Conservation (phyloP, 305 asterid species). For the Solanum hybrid region DNA sequence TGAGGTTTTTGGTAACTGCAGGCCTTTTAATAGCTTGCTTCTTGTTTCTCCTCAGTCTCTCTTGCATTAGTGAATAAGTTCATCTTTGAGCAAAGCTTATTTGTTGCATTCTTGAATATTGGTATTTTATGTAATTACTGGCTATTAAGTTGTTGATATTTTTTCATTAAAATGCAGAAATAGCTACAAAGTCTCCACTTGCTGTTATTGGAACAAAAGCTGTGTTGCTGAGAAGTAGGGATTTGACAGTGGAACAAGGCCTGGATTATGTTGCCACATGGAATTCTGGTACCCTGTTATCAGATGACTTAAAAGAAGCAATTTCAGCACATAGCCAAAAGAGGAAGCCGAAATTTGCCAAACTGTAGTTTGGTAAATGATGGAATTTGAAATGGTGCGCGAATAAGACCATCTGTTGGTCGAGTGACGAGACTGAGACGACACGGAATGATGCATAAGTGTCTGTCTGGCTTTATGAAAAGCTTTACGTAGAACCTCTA, state of each 20-base stretch:
- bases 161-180: constrained; percentile 25
- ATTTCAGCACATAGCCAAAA: constrained; percentile 47
- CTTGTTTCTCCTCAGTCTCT: not conserved
- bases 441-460: not conserved
- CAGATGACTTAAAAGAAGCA: constrained; percentile 67
- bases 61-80: not conserved
- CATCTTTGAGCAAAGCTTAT: not conserved
- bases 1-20: not conserved
- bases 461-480: not conserved
- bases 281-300: constrained; percentile 59
- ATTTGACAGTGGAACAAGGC: constrained; percentile 62
- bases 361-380: constrained; percentile 28
- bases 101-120: not conserved
- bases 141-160: not conserved
- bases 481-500: not conserved
- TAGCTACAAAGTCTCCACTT: constrained; percentile 68
- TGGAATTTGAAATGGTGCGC: not conserved
- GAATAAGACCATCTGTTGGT: not conserved
- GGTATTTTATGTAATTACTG: not conserved
- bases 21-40: not conserved
- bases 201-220: constrained; percentile 78
- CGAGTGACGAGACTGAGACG: not conserved
- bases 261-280: constrained; percentile 85
- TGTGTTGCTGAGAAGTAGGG: constrained; percentile 63
- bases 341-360: constrained; percentile 59